phyloP scores from a whole-genome alignment of 1,284 basidiomycete genomes.

The Jaminaea rosea region DNA sequence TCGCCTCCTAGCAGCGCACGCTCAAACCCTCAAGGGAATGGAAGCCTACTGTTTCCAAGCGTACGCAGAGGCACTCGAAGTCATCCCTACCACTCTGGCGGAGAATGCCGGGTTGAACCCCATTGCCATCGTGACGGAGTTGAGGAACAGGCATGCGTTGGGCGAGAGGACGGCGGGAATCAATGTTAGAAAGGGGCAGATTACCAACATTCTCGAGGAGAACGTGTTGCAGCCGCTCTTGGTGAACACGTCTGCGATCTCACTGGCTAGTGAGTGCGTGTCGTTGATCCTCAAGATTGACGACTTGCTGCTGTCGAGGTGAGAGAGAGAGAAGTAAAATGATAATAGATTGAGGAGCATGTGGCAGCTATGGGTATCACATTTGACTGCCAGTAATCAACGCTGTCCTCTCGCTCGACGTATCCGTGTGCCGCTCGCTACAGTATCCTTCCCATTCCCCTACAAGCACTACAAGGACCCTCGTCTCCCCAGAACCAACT shows the following conservation, averaged over 20 bases:
- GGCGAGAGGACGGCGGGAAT: constrained; percentile 94
- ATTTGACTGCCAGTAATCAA: too few relatives aligned
- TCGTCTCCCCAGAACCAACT: neutral
- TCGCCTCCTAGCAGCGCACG: constrained; percentile 79
- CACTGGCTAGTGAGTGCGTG: constrained; percentile 95
- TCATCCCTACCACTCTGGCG: constrained; percentile 93
- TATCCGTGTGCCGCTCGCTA: neutral
- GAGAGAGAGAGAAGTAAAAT: neutral
- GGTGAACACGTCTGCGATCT: constrained; percentile 89
- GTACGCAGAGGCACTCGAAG: constrained; percentile 92
- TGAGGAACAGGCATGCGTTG: constrained; percentile 89
- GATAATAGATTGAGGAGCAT: neutral
- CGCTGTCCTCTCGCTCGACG: too few relatives aligned
- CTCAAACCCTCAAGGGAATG: constrained; percentile 92
- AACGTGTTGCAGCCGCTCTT: constrained; percentile 93
- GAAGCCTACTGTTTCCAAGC: constrained; percentile 99
- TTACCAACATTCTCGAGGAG: constrained; percentile 93
- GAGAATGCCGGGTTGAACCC: constrained; percentile 98
- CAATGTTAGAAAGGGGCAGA: constrained; percentile 82
- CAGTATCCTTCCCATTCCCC: neutral
- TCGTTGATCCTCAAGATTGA: constrained; percentile 91
- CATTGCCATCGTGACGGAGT: constrained; percentile 94
- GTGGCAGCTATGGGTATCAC: too few relatives aligned
- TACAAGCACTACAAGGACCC: neutral
- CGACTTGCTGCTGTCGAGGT: constrained; percentile 58